Evolutionary conservation across 345 rosid genomes (phyloP), one percentile per base, ranked within the genome.

Genomic region (Limnanthes douglasii): DNA sequence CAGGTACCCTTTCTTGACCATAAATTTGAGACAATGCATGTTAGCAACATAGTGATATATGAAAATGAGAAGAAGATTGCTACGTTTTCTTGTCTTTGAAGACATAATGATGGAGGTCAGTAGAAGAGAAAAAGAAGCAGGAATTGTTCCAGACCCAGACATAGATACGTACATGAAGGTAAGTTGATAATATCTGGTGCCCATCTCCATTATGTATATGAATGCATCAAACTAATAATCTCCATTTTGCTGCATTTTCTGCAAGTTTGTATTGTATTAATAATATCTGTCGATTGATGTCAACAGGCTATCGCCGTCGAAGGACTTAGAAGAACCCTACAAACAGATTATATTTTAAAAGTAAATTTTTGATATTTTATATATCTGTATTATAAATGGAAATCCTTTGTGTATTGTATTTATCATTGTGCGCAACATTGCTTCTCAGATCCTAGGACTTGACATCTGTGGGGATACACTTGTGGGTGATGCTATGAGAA

Each of bases 81-180:
- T 2, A 0, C 22, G 6, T 24, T 14, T 27, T 17, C 10, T 6
- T 12, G 30, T 5, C 15, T 21, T 2, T 19, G 25, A 39, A 65
- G 70, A 66, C 4, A 53, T 61, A 16, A 51, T 64, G 65, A 22
- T 25, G 54, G 72, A 72, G 40, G 50, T 68, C 8, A 55, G 53
- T 21, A 58, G 43, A 45, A 59, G 64, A 18, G 80, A 68, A 55
- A 72, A 56, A 36, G 48, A 51, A 38, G 65, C 54, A 18, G 64
- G 66, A 20, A 58, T 67, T 20, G 30, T 61, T 16, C 75, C 75
- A 2, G 67, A 68, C 44, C 65, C 60, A n/a, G 62, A 61, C 19
- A 46, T 59, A 21, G 69, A 71, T 32, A 39, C 60, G 11, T 67
- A 59, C 44, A 62, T 70, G 67, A 65, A 65, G 77, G 72, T 69